Base-by-base conservation (phyloP, 1,284 basidiomycete genomes). In the Cystobasidium slooffiae region DNA sequence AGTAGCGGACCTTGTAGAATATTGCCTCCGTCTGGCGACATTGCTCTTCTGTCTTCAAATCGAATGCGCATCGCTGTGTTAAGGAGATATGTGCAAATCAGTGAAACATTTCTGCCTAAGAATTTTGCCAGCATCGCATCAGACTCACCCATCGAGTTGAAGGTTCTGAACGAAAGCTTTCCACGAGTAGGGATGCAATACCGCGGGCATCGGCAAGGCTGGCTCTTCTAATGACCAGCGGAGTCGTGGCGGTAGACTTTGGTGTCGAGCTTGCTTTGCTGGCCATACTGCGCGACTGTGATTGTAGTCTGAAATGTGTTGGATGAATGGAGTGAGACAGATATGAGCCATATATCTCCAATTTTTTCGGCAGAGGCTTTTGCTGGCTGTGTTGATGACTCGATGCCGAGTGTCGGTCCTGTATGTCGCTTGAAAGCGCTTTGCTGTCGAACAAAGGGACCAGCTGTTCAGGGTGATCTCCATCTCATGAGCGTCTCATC, bases 401-500 rank as follows among this genome's bases (percentile, higher is more conserved):
- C 31, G 31, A 31, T 2, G 1, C 5, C 5, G 31, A 31, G 31
- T 31, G 31, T 31, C 31, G 31, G 31, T 1, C 31, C 31, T 31
- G 5, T 31, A 53, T 14, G n/a, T 53, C 24, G 14, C 51, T 53
- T 53, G 14, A 5, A 22, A 18, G 5, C 5, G 14, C 31, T 31
- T 31, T 31, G 31, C 31, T 31, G 31, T 31, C 5, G 31, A 31
- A 31, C 31, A 31, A 5, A 22, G 2, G 14, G 9, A 49, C 14
- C 14, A 14, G 12, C 46, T 49, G 2, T n/a, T 12, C 14, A n/a
- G 46, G n/a, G 3, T 3, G 53, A 6, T 24, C 41, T 43, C 59
- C 59, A 62, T 8, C 18, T 20, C 59, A 62, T 62, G n/a, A 62
- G 37, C 41, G 18, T 47, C 44, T 62, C 59, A 20, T 62, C 41